Percentiles rank a stretch among this genome's conserved stretches.
phyloP scores from a whole-genome alignment of 116 monocot species.

The Phalaenopsis hybrid region DNA sequence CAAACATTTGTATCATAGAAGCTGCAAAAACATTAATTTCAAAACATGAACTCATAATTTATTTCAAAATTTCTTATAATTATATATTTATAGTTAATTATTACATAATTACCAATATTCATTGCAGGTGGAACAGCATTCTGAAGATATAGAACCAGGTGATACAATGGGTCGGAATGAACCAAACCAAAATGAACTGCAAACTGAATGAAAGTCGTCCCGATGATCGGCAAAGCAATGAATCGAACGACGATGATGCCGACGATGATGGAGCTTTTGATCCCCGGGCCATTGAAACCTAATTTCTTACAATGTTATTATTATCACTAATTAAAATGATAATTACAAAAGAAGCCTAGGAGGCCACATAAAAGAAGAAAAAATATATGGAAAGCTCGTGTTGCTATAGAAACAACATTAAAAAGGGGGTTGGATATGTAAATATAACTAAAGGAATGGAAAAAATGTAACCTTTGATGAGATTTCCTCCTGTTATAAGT shows the following conservation, averaged over 20 bases:
- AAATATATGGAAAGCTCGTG: too few species aligned
- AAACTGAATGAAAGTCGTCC: slow-evolving; percentile 19
- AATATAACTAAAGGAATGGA: not conserved
- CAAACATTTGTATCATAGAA: slow-evolving; percentile 47
- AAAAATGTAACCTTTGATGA: slow-evolving; percentile 23
- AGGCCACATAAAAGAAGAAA: too few species aligned
- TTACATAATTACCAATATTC: slow-evolving; percentile 30
- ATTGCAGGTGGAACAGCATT: slow-evolving; percentile 54
- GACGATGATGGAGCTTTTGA: slow-evolving; percentile 19
- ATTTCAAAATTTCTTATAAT: not conserved
- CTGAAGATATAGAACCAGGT: slow-evolving; percentile 37
- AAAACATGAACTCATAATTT: not conserved
- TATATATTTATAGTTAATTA: not conserved
- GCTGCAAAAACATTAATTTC: slow-evolving; percentile 9
- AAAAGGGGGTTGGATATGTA: too few species aligned
- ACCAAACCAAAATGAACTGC: slow-evolving; percentile 32
- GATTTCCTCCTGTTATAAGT: slow-evolving; percentile 64
- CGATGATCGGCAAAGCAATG: slow-evolving; percentile 28
- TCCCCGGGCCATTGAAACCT: slow-evolving; percentile 29
- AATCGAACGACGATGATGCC: slow-evolving; percentile 31
- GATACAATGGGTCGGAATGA: slow-evolving; percentile 42
- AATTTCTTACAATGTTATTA: not conserved
- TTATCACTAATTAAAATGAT: too few species aligned
- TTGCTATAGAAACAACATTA: too few species aligned
- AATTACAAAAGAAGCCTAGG: too few species aligned